Evolutionary conservation across 2,329 filamentous ascomycete species (phyloP), one percentile per base, ranked within the genome.

Genomic region (Nothophaeocryptopus gaeumannii): DNA sequence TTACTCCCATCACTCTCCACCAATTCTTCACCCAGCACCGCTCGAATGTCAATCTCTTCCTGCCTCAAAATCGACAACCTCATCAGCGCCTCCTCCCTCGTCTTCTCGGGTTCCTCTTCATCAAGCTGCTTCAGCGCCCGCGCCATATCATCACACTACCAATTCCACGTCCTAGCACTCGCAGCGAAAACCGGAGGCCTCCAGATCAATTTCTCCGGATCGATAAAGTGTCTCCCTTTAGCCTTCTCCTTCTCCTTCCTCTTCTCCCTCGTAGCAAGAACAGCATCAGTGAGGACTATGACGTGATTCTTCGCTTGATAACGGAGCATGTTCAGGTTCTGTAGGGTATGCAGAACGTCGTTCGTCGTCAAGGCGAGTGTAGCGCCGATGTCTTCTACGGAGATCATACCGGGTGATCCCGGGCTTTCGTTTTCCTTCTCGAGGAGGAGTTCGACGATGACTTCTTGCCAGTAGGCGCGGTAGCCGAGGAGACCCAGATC

Each of bases 261-360:
- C 67, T 86, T 80, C 50, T 84, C 80, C 56, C 83, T 74, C 62
- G 83, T 78, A 58, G 81, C 77, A 38, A 96, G 78, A 44, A 96
- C 80, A 52, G 88, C 84, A 56, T 93, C 87, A 0, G 92, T 91
- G 30, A 99, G 78, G 16, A 97, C 89, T 60, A 99, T 88, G 68
- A 97, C 92, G 76, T 97, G 93, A 66, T 96, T 91, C 58, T 91
- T 91, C 76, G 95, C 95, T 38, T 91, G 89, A 67, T 97, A 97
- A 39, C 93, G 82, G 66, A 97, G 82, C 88, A 99, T 95, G 67
- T 92, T 93, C 53, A 96, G 76, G 49, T 91, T 91, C 67, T 96
- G 90, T 44, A 99, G 72, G 0, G 93, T 97, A 68, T 96, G 90
- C 69, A 97, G 84, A 11, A 99, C 92, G 67, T 99, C 93, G 63